phyloP scores from a whole-genome alignment of 208 protist genomes.

The Wallacemonas sp. region DNA sequence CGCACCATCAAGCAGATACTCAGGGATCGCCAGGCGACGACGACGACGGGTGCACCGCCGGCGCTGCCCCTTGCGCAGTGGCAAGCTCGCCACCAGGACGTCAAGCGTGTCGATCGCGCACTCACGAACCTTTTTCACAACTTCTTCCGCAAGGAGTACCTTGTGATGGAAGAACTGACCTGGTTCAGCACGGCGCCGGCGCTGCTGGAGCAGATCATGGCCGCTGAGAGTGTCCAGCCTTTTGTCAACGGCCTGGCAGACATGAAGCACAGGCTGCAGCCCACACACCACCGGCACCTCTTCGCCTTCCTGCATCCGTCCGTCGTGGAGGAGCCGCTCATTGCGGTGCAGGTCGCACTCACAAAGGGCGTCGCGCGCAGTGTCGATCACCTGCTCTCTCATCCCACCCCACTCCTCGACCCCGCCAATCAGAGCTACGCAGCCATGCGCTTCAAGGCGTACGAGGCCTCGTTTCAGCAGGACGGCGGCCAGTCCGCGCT shows the following conservation, averaged over 20 bases:
- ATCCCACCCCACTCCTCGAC: constrained; percentile 44
- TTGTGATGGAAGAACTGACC: constrained; percentile 87
- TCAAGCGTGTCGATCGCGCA: constrained; percentile 54
- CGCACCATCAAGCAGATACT: constrained; percentile 19
- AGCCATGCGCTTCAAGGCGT: constrained; percentile 14
- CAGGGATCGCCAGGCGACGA: not conserved
- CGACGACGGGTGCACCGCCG: not conserved
- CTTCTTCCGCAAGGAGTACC: constrained; percentile 77
- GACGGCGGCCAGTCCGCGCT: not conserved
- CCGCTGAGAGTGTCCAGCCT: constrained; percentile 70
- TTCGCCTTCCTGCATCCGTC: constrained; percentile 85
- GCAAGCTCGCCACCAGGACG: constrained; percentile 47
- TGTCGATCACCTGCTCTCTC: constrained; percentile 61
- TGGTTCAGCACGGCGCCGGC: constrained; percentile 70
- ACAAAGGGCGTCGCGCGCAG: constrained; percentile 57
- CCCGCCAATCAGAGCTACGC: constrained; percentile 25
- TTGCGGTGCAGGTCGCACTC: constrained; percentile 83
- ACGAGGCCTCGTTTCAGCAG: not conserved
- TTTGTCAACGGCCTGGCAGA: constrained; percentile 59
- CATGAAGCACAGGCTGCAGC: constrained; percentile 74
- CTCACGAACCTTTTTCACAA: constrained; percentile 70
- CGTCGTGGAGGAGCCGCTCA: constrained; percentile 82
- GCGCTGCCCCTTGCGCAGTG: constrained; percentile 34
- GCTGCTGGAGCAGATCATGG: constrained; percentile 80
- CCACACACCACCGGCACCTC: constrained; percentile 61